These are phyloP conservation scores for Aspergillus carbonarius DNA, from an alignment of 2,329 filamentous ascomycete genomes.

Conservation along the genomic window DNA sequence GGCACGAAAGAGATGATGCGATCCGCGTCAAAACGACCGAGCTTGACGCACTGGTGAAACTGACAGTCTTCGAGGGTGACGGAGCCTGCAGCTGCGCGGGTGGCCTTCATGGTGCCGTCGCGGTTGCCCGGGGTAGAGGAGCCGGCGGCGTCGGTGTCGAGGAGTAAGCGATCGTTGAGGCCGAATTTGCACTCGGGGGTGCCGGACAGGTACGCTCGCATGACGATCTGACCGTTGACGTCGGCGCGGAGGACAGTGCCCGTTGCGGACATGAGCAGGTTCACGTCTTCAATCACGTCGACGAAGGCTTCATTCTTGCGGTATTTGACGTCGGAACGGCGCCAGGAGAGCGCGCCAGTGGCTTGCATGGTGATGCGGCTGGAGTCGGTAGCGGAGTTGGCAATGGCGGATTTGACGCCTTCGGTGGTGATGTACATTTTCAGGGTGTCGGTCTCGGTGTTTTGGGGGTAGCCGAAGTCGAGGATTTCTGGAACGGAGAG, in stretches of 20 bases:
- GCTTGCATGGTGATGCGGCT: conserved; percentile 99
- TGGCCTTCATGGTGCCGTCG: conserved; percentile 72
- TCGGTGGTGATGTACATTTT: conserved; percentile 99
- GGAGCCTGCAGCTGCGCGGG: conserved; percentile 90
- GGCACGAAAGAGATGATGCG: conserved; percentile 96
- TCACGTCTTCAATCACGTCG: conserved; percentile 98
- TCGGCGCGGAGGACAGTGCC: conserved; percentile 93
- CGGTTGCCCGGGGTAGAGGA: conserved; percentile 60
- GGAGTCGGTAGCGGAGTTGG: conserved; percentile 75
- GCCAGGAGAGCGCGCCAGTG: conserved; percentile 93
- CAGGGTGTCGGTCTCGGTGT: conserved; percentile 96
- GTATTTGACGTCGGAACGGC: conserved; percentile 96
- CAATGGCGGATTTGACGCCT: conserved; percentile 80
- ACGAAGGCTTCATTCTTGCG: conserved; percentile 99
- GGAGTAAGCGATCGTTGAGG: conserved; percentile 87
- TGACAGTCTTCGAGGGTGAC: conserved; percentile 97
- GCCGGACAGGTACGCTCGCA: conserved; percentile 95
- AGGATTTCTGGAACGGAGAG: conserved; percentile 70
- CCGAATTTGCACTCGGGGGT: conserved; percentile 99
- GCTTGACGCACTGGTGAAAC: conserved; percentile 97
- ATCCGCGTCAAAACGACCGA: conserved; percentile 95
- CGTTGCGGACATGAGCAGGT: conserved; percentile 97
- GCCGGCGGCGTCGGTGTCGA: conserved; percentile 71
- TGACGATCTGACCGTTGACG: conserved; percentile 95
- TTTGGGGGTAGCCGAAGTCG: conserved; percentile 98